A percentile compares a stretch with the other conserved stretches of the same genome.
phyloP scores from a whole-genome alignment of 768 basidiomycete species.

The Cyclocybe aegerita region DNA sequence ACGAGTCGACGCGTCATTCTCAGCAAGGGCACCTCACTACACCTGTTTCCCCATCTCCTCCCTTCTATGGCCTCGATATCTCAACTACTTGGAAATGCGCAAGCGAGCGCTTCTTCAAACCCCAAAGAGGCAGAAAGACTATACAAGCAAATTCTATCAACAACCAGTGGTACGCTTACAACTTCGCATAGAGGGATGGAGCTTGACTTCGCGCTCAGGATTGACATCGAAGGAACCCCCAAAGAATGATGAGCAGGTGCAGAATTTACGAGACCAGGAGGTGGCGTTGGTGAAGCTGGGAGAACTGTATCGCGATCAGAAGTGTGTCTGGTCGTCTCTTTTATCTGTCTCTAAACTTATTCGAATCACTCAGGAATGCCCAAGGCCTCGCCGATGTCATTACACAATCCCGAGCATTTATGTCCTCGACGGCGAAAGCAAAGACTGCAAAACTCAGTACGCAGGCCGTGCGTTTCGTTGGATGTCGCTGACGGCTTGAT shows the following conservation, averaged over 20 bases:
- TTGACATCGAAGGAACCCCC: slow-evolving; percentile 29
- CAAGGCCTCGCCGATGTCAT: slow-evolving; percentile 85
- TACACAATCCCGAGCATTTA: slow-evolving; percentile 78
- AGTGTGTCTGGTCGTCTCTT: slow-evolving; percentile 44
- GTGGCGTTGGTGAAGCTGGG: slow-evolving; percentile 82
- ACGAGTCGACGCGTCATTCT: too few relatives aligned
- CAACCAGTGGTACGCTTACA: slow-evolving; percentile 30
- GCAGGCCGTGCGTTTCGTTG: slow-evolving; percentile 17
- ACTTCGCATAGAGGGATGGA: neutral
- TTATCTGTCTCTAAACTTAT: slow-evolving; percentile 1
- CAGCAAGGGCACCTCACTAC: slow-evolving; percentile 16
- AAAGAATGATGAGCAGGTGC: slow-evolving; percentile 44
- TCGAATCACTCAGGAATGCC: slow-evolving; percentile 59
- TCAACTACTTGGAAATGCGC: too few relatives aligned
- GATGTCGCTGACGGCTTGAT: neutral
- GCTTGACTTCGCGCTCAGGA: slow-evolving; percentile 11
- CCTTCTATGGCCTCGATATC: slow-evolving; percentile 7
- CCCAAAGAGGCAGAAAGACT: slow-evolving; percentile 67
- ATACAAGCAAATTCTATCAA: slow-evolving; percentile 67
- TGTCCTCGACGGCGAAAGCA: slow-evolving; percentile 94
- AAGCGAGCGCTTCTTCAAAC: slow-evolving; percentile 33
- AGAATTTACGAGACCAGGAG: slow-evolving; percentile 78
- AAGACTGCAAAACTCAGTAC: slow-evolving; percentile 95
- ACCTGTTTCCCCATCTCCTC: slow-evolving; percentile 27
- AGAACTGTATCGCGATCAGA: slow-evolving; percentile 82